Evolutionary conservation across 331 rosid genomes (phyloP).

Genomic region (Arachis monticola): DNA sequence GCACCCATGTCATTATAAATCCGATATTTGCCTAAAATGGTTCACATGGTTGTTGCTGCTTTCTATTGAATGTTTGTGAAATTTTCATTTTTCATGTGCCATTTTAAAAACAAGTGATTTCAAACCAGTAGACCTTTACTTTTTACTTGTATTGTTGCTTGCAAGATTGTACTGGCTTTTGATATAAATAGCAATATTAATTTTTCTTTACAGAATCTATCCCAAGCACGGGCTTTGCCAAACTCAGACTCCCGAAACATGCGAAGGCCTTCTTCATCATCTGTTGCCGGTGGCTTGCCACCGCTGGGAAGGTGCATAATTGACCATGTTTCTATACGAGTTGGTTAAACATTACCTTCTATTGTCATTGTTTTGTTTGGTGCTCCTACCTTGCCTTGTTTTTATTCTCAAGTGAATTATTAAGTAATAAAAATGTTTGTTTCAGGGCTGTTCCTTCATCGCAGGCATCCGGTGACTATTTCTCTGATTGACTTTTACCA

Average conservation of each 20-base stretch:
- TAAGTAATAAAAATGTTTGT: slow-evolving; percentile 24
- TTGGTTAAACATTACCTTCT: slow-evolving; percentile 13
- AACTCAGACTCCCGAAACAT: slow-evolving; percentile 70
- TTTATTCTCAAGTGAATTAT: slow-evolving; percentile 34
- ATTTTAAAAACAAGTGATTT: background rate
- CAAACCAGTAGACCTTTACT: background rate
- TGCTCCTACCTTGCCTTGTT: slow-evolving; percentile 5
- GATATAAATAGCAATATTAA: slow-evolving; percentile 31
- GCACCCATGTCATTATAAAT: slow-evolving; percentile 12
- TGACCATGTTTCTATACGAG: slow-evolving; percentile 35
- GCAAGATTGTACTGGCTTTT: slow-evolving; percentile 17
- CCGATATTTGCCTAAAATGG: slow-evolving; percentile 18
- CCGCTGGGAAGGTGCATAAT: slow-evolving; percentile 87
- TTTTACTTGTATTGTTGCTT: slow-evolving; percentile 18
- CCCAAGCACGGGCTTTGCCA: slow-evolving; percentile 79
- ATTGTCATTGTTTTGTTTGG: background rate
- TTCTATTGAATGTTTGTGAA: background rate
- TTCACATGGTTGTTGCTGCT: slow-evolving; percentile 32
- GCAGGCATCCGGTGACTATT: slow-evolving; percentile 86
- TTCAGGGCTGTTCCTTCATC: slow-evolving; percentile 84
- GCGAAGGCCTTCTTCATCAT: slow-evolving; percentile 91
- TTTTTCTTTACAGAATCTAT: slow-evolving; percentile 70
- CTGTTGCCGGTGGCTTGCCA: slow-evolving; percentile 96
- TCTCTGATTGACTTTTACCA: slow-evolving; percentile 30
- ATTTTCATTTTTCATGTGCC: slow-evolving; percentile 25